phyloP scores from a whole-genome alignment of 2,329 filamentous ascomycete species.

The Hypoxylon sp. region DNA sequence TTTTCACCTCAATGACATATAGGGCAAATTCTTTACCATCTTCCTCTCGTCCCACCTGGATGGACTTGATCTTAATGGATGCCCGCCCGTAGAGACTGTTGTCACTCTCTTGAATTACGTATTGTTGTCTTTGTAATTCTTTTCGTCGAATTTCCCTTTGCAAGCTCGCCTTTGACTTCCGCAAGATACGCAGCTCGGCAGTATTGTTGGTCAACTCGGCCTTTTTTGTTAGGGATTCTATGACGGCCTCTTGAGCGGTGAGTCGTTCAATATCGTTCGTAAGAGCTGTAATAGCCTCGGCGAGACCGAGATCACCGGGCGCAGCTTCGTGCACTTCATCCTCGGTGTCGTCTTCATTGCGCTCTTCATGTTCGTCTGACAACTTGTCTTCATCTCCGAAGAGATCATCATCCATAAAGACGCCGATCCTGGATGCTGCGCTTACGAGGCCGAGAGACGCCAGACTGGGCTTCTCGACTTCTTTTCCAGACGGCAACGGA shows the following conservation, averaged over 20 bases:
- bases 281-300: constrained; percentile 91
- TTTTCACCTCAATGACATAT: constrained; percentile 91
- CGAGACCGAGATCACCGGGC: constrained; percentile 91
- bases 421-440: constrained; percentile 85
- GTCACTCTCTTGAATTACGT: constrained; percentile 96
- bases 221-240: constrained; percentile 92
- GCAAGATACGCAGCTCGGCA: constrained; percentile 89
- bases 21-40: constrained; percentile 94
- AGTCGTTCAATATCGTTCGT: constrained; percentile 92
- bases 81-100: constrained; percentile 96
- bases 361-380: constrained; percentile 86
- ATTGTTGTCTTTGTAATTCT: constrained; percentile 95
- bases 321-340: constrained; percentile 95
- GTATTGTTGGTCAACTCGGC: constrained; percentile 98
- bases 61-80: constrained; percentile 88
- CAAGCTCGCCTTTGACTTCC: constrained; percentile 93
- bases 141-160: constrained; percentile 93
- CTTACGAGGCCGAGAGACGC: constrained; percentile 92
- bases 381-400: constrained; percentile 91
- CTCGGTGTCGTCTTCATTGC: constrained; percentile 71
- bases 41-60: constrained; percentile 91
- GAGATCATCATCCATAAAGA: constrained; percentile 93
- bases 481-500: constrained; percentile 54
- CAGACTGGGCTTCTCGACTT: constrained; percentile 81
- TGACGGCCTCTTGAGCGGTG: constrained; percentile 86